Evolutionary conservation across 371 early-diverging fungal species (phyloP).

Genomic region (Actinomortierella ambigua): DNA sequence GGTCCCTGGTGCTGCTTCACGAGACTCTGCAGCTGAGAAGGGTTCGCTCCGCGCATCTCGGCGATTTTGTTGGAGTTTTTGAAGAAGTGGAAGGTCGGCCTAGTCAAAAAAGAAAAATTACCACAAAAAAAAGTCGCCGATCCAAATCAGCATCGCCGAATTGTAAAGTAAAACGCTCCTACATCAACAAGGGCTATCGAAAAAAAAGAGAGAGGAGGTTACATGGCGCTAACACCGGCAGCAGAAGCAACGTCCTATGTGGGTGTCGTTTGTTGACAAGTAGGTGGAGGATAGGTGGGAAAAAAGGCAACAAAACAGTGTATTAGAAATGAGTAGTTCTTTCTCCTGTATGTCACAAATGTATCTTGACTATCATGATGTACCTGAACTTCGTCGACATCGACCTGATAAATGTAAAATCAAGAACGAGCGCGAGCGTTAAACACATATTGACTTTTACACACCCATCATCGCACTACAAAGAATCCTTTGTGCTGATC

Average conservation of each 20-base stretch:
- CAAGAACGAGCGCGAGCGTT: neutral
- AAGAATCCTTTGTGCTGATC: no score
- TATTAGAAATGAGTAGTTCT: neutral
- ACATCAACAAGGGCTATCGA: neutral
- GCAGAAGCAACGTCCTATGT: slow-evolving; percentile 46
- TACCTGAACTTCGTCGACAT: slow-evolving; percentile 58
- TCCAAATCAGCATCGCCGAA: neutral
- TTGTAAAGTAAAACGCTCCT: neutral
- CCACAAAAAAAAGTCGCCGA: no score
- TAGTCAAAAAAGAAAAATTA: slow-evolving; percentile 10
- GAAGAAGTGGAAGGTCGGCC: slow-evolving; percentile 71
- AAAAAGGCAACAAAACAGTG: neutral
- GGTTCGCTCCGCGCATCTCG: slow-evolving; percentile 75
- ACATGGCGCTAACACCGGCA: slow-evolving; percentile 51
- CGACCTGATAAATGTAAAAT: slow-evolving; percentile 47
- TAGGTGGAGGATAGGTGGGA: no score
- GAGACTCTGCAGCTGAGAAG: slow-evolving; percentile 52
- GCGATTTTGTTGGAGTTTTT: slow-evolving; percentile 66
- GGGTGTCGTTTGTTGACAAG: neutral
- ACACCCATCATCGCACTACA: no score
- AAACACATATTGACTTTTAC: neutral
- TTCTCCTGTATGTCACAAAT: neutral
- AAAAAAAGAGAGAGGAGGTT: neutral
- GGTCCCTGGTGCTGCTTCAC: slow-evolving; percentile 65
- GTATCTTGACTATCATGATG: neutral